phyloP scores from a whole-genome alignment of 352 stramenopile genomes.

The Phytophthora fragariaefolia region DNA sequence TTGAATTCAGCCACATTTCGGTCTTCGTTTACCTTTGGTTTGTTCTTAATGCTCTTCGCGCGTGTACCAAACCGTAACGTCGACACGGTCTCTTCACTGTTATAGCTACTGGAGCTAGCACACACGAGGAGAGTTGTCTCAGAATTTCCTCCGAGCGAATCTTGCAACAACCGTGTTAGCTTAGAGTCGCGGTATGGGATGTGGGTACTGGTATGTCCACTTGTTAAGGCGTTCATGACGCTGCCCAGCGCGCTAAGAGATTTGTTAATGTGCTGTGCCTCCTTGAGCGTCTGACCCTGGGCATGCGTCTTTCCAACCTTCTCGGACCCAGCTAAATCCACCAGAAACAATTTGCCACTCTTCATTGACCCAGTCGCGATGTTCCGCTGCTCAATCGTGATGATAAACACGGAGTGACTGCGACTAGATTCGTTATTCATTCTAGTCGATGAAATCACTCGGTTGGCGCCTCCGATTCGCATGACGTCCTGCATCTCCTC shows the following conservation, averaged over 20 bases:
- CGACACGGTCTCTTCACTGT: slow-evolving; percentile 73
- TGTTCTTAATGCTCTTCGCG: slow-evolving; percentile 85
- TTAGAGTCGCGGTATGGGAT: slow-evolving; percentile 93
- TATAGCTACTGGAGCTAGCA: slow-evolving; percentile 71
- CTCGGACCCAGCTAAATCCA: slow-evolving; percentile 82
- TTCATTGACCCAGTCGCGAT: slow-evolving; percentile 67
- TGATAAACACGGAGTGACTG: slow-evolving; percentile 97
- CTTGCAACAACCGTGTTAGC: slow-evolving; percentile 87
- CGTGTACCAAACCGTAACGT: slow-evolving; percentile 81
- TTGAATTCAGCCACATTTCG: slow-evolving; percentile 85
- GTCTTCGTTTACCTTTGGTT: slow-evolving; percentile 89
- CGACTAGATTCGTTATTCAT: slow-evolving; percentile 93
- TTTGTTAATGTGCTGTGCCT: slow-evolving; percentile 93
- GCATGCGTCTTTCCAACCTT: slow-evolving; percentile 85
- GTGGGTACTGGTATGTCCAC: slow-evolving; percentile 87
- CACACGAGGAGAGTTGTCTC: slow-evolving; percentile 77
- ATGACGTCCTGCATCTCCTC: slow-evolving; percentile 90
- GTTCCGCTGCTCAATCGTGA: slow-evolving; percentile 93
- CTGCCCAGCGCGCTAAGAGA: slow-evolving; percentile 88
- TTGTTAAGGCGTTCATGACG: slow-evolving; percentile 91
- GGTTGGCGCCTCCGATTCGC: slow-evolving; percentile 92
- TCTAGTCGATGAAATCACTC: slow-evolving; percentile 85
- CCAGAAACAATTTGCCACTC: slow-evolving; percentile 93
- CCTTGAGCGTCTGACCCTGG: slow-evolving; percentile 91
- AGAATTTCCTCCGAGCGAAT: slow-evolving; percentile 81